phyloP scores from a whole-genome alignment of 2,329 filamentous ascomycete species.

The Atkinsonella hypoxylon region DNA sequence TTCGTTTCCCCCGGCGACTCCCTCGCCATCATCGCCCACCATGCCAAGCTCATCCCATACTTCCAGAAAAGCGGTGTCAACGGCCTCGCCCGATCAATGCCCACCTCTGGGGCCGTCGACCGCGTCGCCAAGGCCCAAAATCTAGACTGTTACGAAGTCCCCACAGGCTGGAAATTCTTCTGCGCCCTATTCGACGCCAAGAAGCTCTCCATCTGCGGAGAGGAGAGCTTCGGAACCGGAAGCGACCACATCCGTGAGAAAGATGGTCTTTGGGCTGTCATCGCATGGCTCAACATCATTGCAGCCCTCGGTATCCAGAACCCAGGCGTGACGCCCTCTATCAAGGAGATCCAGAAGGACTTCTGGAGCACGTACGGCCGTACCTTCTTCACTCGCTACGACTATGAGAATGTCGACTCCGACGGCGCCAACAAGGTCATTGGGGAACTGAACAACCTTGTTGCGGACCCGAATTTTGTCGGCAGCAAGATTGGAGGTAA shows the following conservation, averaged over 20 bases:
- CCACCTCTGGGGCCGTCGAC: conserved; percentile 89
- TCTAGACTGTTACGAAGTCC: conserved; percentile 87
- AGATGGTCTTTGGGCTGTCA: conserved; percentile 93
- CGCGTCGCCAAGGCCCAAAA: conserved; percentile 92
- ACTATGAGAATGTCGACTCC: conserved; percentile 91
- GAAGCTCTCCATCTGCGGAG: conserved; percentile 96
- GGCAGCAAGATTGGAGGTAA: conserved; percentile 67
- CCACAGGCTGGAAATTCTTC: conserved; percentile 99
- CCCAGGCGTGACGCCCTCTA: conserved; percentile 71
- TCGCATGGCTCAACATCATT: conserved; percentile 98
- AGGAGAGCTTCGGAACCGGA: conserved; percentile 96
- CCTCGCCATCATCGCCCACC: conserved; percentile 94
- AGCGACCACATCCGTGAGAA: conserved; percentile 99
- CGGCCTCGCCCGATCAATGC: conserved; percentile 93
- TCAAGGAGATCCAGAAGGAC: conserved; percentile 90
- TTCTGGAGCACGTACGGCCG: conserved; percentile 96
- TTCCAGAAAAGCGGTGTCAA: conserved; percentile 97
- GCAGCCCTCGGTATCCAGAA: conserved; percentile 80
- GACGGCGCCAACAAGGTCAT: conserved; percentile 88
- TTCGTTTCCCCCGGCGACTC: conserved; percentile 98
- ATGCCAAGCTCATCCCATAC: conserved; percentile 92
- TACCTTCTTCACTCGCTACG: conserved; percentile 98
- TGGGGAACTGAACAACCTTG: conserved; percentile 64
- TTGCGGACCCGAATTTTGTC: conserved; percentile 62
- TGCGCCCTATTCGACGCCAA: conserved; percentile 88